Base-by-base conservation (phyloP, 2,329 filamentous ascomycete species). In the Cladosporium colombiae region DNA sequence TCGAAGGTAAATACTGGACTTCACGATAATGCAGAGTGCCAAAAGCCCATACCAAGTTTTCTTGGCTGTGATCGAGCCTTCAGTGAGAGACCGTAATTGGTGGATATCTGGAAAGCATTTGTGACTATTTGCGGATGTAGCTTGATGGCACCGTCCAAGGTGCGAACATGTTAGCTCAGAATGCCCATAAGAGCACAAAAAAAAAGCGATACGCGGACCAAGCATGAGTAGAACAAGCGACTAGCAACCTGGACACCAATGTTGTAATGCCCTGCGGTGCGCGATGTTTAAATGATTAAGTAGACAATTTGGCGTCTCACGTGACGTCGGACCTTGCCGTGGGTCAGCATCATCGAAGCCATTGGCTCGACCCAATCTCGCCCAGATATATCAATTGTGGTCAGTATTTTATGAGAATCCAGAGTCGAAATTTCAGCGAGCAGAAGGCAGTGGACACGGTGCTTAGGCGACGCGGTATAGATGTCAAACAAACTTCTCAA, bases 1-100 rank as follows among this genome's bases (percentile, higher is more conserved):
- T 29, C 27, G 50, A 63, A 63, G 61, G 61, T 46, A 55, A 21
- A 56, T 25, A 63, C 61, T 63, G 61, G 25, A 63, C 61, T 63
- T 63, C 50, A 44, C 40, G 50, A 55, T 31, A n/a, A 55, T 55
- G 52, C 52, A 52, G 33, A 44, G 23, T 13, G 35, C 25, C 18
- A 35, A 29, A 59, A 8, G 14, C 5, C 7, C 29, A 14, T 58
- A 2, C 8, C 8, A 46, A 18, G 6, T 8, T 3, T n/a, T 23
- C n/a, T 46, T 3, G 23, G n/a, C 5, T 10, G 10, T 46, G 40
- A 21, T 21, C 35, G 5, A 40, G 3, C 16, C 16, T 40, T 6
- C 16, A 40, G 6, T 8, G 35, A 40, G 35, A 40, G 18, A 18
- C 6, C 35, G 18, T 5, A 18, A 40, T 18, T 6, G 14, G 35